Evolutionary conservation across 805 yeast genomes (phyloP), one percentile per base, ranked within the genome.

Genomic region (Metschnikowia gruessii): DNA sequence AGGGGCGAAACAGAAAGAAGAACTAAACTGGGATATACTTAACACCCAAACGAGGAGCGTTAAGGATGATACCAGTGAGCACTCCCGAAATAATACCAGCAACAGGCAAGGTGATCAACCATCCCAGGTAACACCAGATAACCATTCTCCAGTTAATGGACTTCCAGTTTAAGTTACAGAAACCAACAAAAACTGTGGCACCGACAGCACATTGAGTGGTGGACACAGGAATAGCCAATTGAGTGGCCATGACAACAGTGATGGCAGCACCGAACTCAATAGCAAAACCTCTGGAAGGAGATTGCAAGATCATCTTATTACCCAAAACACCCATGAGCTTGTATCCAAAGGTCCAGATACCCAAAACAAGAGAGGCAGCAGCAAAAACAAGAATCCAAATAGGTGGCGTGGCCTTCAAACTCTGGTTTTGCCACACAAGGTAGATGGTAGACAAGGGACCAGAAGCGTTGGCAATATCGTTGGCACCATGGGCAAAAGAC

Each of bases 401-500:
- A 38, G 92, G 91, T 31, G 82, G 85, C 11, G 75, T 79, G 31
- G 83, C 63, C 58, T 81, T 79, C 41, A 72, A 68, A 3, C 67
- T 60, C 55, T 81, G 79, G 30, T 79, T 64, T 18, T 63, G 63
- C 89, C 90, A 85, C 21, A 81, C 70, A 36, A 72, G 64, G 62
- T 81, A 85, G 18, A 84, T 76, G 12, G 89, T 75, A 37, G 89
- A 69, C 55, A 83, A 71, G 29, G 92, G 91, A 54, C 89, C 91
- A 28, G 86, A 77, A 32, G 92, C 90, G 57, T 85, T 85, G 40
- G 89, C 76, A 52, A 85, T 83, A 66, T 85, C 92, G 60, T 85
- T 85, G 33, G 92, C 83, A 46, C 92, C 92, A 60, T 85, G 92
- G 6, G 91, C 87, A 64, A 85, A 83, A 1, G 91, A 84, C 84